Percentiles rank a stretch among this genome's conserved stretches.
These are phyloP conservation scores for Cryphonectria nitschkei DNA, from an alignment of 2,329 filamentous ascomycete species.

Conservation along the genomic window DNA sequence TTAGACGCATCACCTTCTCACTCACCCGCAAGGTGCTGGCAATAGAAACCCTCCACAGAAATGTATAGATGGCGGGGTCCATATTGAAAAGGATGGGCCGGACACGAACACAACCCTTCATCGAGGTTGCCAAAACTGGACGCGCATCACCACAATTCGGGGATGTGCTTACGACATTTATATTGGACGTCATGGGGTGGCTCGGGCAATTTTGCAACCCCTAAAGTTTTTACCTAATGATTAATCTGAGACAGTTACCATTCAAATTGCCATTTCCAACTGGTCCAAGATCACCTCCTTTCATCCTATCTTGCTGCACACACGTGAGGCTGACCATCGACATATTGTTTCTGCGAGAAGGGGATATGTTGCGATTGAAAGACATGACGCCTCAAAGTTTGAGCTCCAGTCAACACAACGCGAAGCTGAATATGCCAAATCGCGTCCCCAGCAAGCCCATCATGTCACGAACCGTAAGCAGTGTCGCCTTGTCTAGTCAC, in stretches of 20 bases:
- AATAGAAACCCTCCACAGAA: neutral
- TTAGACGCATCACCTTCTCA: neutral
- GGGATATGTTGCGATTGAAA: neutral
- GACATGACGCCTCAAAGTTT: neutral
- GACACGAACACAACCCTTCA: neutral
- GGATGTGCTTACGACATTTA: constrained; percentile 12
- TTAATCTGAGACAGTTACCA: constrained; percentile 18
- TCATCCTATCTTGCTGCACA: neutral
- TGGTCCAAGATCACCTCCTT: neutral
- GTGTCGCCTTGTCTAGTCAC: neutral
- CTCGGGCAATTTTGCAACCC: neutral
- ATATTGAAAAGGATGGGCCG: neutral
- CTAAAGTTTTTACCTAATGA: constrained; percentile 24
- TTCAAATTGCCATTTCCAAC: constrained; percentile 1
- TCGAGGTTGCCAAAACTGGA: neutral
- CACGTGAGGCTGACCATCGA: neutral
- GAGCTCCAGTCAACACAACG: neutral
- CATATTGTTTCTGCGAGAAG: neutral
- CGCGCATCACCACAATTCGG: neutral
- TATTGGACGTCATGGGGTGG: constrained; percentile 8
- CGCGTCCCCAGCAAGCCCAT: neutral
- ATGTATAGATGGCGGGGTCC: neutral
- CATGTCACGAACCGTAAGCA: neutral
- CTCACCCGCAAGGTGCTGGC: neutral
- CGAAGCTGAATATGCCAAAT: neutral